Percentiles rank a stretch among this genome's conserved stretches.
These are phyloP conservation scores for Curvularia eragrostidis DNA, from an alignment of 2,329 filamentous ascomycete genomes.

Conservation along the genomic window DNA sequence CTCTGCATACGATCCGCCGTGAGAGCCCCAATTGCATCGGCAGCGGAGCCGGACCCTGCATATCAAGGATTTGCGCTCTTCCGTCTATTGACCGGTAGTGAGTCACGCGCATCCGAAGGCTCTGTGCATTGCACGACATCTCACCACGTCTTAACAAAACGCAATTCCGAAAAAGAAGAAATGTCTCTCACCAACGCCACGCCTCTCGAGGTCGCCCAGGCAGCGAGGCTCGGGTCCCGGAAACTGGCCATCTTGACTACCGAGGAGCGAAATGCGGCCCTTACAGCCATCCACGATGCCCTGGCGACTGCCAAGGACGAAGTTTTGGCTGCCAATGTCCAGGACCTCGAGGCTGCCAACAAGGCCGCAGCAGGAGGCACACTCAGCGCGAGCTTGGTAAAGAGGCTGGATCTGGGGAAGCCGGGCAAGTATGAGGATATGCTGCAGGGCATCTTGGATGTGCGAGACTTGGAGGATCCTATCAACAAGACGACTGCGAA, in stretches of 20 bases:
- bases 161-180: constrained; percentile 25
- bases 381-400: constrained; percentile 82
- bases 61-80: constrained; percentile 22
- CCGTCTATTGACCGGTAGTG: constrained; percentile 24
- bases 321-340: constrained; percentile 86
- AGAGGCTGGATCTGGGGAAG: constrained; percentile 83
- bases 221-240: constrained; percentile 82
- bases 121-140: constrained; percentile 21
- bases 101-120: constrained; percentile 34
- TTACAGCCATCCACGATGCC: constrained; percentile 82
- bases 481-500: constrained; percentile 83
- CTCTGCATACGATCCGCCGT: constrained; percentile 13
- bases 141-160: constrained; percentile 23
- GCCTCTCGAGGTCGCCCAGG: constrained; percentile 75
- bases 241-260: constrained; percentile 80
- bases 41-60: constrained; percentile 30
- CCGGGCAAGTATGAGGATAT: constrained; percentile 97
- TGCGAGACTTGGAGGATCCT: constrained; percentile 82
- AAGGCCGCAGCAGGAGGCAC: constrained; percentile 76
- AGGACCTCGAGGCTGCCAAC: constrained; percentile 77
- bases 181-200: constrained; percentile 90
- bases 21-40: constrained; percentile 24
- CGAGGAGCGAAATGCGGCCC: constrained; percentile 79
- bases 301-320: constrained; percentile 71
- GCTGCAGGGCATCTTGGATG: constrained; percentile 92